These are phyloP conservation scores for Aleurites moluccanus DNA, from an alignment of 441 rosid genomes.

Conservation along the genomic window DNA sequence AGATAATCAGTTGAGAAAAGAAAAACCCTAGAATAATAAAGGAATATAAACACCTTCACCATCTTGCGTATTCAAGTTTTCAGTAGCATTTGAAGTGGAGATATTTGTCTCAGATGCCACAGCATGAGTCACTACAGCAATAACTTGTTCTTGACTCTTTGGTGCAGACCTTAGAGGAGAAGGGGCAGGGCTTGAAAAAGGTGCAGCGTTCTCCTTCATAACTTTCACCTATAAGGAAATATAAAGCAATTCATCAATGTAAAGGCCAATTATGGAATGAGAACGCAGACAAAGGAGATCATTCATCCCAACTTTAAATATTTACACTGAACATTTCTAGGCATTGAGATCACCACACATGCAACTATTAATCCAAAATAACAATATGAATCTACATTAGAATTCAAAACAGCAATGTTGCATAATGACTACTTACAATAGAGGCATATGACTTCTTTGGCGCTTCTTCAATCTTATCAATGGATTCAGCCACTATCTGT, in stretches of 20 bases:
- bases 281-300: neutral
- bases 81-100: conserved; percentile 40
- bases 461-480: conserved; percentile 47
- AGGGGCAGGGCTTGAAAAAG: conserved; percentile 37
- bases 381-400: neutral
- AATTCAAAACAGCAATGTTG: neutral
- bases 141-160: conserved; percentile 50
- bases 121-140: conserved; percentile 38
- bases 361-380: conserved; percentile 4
- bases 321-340: neutral
- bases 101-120: conserved; percentile 39
- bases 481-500: conserved; percentile 34
- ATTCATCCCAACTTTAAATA: neutral
- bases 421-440: conserved; percentile 42
- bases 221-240: conserved; percentile 52
- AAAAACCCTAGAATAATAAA: neutral
- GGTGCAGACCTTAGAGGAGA: conserved; percentile 44
- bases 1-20: neutral
- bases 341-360: conserved; percentile 7
- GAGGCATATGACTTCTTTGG: conserved; percentile 83
- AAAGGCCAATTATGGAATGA: neutral
- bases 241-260: neutral
- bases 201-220: conserved; percentile 51
- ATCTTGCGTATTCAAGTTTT: conserved; percentile 58
- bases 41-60: conserved; percentile 45